Conservation (phyloP, 2,329 filamentous ascomycete genomes). For the Ophiostoma fasciatum region DNA sequence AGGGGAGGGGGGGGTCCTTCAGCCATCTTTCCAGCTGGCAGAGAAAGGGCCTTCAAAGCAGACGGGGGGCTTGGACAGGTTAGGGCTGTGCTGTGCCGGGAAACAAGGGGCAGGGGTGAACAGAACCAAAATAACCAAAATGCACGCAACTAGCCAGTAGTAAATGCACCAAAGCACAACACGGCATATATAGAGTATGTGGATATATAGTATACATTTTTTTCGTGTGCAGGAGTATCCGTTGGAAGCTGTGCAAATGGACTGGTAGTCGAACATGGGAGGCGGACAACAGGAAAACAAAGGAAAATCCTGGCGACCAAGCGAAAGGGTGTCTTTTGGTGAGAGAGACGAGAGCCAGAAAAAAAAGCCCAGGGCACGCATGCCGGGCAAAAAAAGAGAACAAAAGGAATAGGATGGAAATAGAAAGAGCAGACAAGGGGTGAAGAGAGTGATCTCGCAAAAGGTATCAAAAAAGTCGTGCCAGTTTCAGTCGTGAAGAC, state of each 20-base stretch:
- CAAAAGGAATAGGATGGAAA: slow-evolving; percentile 13
- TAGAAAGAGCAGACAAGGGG: too few species aligned
- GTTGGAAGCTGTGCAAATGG: slow-evolving; percentile 8
- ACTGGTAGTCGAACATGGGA: slow-evolving; percentile 6
- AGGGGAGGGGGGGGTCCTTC: too few species aligned
- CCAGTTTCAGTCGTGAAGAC: slow-evolving; percentile 4
- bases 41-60: too few species aligned
- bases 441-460: slow-evolving; percentile 11
- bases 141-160: too few species aligned
- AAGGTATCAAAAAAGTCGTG: slow-evolving; percentile 16
- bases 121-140: too few species aligned
- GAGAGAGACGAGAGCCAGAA: neutral
- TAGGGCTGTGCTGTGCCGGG: too few species aligned
- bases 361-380: too few species aligned
- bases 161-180: slow-evolving; percentile 1
- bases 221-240: slow-evolving; percentile 8
- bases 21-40: too few species aligned
- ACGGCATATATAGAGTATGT: slow-evolving; percentile 1
- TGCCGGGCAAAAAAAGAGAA: slow-evolving; percentile 14
- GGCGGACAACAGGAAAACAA: slow-evolving; percentile 3
- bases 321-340: slow-evolving; percentile 1
- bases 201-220: slow-evolving; percentile 10
- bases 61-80: too few species aligned
- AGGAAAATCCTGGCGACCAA: too few species aligned
- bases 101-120: neutral